Evolutionary conservation across 2,329 filamentous ascomycete genomes (phyloP).

Genomic region (Pezicula rhizophila): DNA sequence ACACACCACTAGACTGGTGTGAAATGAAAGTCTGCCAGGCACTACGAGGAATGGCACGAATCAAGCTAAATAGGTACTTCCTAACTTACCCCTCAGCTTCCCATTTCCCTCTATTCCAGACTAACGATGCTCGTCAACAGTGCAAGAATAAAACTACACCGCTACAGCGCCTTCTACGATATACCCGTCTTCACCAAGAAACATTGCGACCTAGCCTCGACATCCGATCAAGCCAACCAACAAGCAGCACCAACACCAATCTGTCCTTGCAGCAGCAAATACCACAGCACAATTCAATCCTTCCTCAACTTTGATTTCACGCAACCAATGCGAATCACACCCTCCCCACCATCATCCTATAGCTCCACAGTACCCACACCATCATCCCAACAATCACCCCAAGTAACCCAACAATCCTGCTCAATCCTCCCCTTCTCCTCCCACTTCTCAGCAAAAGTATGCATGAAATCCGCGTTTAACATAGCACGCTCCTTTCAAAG

Average conservation of each 20-base stretch:
- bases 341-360: slow-evolving; percentile 4
- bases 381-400: neutral
- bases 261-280: slow-evolving; percentile 13
- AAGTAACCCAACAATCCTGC: slow-evolving; percentile 4
- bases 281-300: slow-evolving; percentile 6
- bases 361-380: slow-evolving; percentile 1
- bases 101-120: neutral
- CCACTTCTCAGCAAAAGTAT: slow-evolving; percentile 42
- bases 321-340: neutral
- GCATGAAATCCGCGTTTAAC: slow-evolving; percentile 41
- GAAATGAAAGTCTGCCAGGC: slow-evolving; percentile 38
- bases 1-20: slow-evolving; percentile 23
- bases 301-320: neutral
- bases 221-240: slow-evolving; percentile 14
- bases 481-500: slow-evolving; percentile 40
- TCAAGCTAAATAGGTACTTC: slow-evolving; percentile 41
- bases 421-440: slow-evolving; percentile 36
- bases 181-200: slow-evolving; percentile 42
- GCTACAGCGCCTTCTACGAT: slow-evolving; percentile 46
- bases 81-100: neutral
- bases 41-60: slow-evolving; percentile 40
- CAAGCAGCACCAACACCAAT: slow-evolving; percentile 5
- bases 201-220: slow-evolving; percentile 41
- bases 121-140: slow-evolving; percentile 21
- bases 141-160: slow-evolving; percentile 45